Percentiles rank a stretch among this genome's conserved stretches.
phyloP scores from a whole-genome alignment of 805 yeast species.

The Zygosaccharomyces pseudorouxii region DNA sequence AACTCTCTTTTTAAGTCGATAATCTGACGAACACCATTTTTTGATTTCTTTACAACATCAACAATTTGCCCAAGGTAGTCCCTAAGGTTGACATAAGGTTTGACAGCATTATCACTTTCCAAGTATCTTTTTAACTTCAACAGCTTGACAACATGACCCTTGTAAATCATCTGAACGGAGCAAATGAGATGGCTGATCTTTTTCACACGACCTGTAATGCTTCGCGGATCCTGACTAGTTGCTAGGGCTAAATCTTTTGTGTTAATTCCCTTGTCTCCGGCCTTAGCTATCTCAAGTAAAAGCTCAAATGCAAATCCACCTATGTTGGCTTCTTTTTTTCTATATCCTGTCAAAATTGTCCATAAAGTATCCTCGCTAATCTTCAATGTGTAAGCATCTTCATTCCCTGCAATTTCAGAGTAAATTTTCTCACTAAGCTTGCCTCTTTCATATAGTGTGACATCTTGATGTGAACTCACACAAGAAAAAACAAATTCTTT shows the following conservation, averaged over 20 bases:
- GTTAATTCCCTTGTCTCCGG: constrained; percentile 52
- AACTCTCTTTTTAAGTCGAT: constrained; percentile 58
- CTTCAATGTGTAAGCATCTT: constrained; percentile 7
- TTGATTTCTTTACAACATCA: constrained; percentile 50
- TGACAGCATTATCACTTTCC: constrained; percentile 19
- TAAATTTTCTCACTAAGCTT: constrained; percentile 3
- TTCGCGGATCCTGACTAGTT: constrained; percentile 67
- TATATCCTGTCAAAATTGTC: constrained; percentile 52
- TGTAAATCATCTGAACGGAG: constrained; percentile 37
- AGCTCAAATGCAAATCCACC: constrained; percentile 55
- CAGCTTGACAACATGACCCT: constrained; percentile 51
- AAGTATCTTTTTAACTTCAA: constrained; percentile 48
- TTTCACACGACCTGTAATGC: constrained; percentile 59
- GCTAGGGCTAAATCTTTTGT: constrained; percentile 51
- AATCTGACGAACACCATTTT: constrained; percentile 55
- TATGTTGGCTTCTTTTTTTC: constrained; percentile 45
- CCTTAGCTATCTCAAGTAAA: constrained; percentile 54
- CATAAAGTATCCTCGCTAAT: constrained; percentile 57
- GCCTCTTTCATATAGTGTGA: constrained; percentile 11
- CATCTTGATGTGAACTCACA: constrained; percentile 18
- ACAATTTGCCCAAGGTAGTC: constrained; percentile 39
- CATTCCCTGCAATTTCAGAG: constrained; percentile 6
- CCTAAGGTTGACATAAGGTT: constrained; percentile 26
- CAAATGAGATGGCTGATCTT: constrained; percentile 48
- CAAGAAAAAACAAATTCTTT: constrained; percentile 22